Base-by-base conservation (phyloP, 2,329 filamentous ascomycete species). In the Venturia aucupariae region DNA sequence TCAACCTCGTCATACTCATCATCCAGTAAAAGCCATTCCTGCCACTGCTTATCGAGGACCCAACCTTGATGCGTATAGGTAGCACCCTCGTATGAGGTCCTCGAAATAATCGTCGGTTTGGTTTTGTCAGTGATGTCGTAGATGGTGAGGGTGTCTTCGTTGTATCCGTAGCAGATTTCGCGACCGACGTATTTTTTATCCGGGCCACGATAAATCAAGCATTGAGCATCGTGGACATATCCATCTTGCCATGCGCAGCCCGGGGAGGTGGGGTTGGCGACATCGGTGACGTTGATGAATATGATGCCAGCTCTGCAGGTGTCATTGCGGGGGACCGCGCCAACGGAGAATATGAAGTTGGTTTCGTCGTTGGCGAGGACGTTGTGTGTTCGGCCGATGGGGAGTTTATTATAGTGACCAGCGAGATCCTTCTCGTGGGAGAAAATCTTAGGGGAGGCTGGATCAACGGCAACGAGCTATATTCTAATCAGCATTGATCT, bases 151-250 rank as follows among this genome's bases (percentile, higher is more conserved):
- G 77, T 78, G 69, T 81, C 79, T 66, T 82, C 81, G 71, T 83
- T 82, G 76, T 82, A 83, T 42, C 79, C 80, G 69, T 82, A 83
- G 77, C 82, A 84, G 68, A 84, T 82, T 63, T 84, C 80, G 1
- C 73, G 75, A 30, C 78, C 80, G 3, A 73, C 70, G 70, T 80
- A 84, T 30, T 75, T 69, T 30, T 71, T 72, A 66, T 84, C 79
- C 0, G 82, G 81, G 0, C 82, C 82, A 8, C 75, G 77, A 73
- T 83, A 83, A 66, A 80, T 77, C 46, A 86, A 73, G 70, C 83
- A 86, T 72, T 86, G 83, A 2, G 83, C 83, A 68, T 86, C 83
- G 71, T 86, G 83, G 17, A 85, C 82, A 17, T 57, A 86, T 44
- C 82, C 83, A 70, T 85, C 83, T 22, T 77, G 69, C 24, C 78